Conservation (phyloP, 345 rosid species). For the Eucalyptus cladocalyx region DNA sequence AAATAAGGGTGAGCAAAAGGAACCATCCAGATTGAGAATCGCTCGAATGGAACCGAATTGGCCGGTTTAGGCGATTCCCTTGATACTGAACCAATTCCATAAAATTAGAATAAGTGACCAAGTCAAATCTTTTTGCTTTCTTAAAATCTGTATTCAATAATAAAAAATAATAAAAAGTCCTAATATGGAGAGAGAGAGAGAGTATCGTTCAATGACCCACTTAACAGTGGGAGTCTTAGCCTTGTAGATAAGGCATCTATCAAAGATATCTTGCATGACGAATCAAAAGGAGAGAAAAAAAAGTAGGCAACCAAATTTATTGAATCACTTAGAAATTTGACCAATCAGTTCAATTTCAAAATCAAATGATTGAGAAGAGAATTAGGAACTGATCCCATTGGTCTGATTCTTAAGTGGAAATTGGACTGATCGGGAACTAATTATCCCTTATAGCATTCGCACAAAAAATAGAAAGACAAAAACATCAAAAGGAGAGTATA, state of each 20-base stretch:
- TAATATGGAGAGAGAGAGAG: background rate
- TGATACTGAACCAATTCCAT: background rate
- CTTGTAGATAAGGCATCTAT: background rate
- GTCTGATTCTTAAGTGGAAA: no score
- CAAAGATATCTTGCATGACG: background rate
- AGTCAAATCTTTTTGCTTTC: background rate
- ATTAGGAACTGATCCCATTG: background rate
- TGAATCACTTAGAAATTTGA: background rate
- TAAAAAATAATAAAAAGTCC: background rate
- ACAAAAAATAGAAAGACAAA: no score
- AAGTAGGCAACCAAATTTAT: no score
- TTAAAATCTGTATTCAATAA: no score
- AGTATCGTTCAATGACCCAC: background rate
- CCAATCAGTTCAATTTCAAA: background rate
- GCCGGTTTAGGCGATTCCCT: background rate
- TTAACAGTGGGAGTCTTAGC: background rate
- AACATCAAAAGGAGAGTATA: no score
- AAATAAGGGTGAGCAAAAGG: background rate
- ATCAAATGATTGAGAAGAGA: no score
- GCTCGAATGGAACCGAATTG: fast-evolving
- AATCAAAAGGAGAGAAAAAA: no score
- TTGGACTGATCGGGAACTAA: no score
- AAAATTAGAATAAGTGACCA: background rate
- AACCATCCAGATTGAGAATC: background rate
- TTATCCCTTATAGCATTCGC: no score